Base-by-base conservation (phyloP, 78 protist species). In the Dictyostelium purpureum region DNA sequence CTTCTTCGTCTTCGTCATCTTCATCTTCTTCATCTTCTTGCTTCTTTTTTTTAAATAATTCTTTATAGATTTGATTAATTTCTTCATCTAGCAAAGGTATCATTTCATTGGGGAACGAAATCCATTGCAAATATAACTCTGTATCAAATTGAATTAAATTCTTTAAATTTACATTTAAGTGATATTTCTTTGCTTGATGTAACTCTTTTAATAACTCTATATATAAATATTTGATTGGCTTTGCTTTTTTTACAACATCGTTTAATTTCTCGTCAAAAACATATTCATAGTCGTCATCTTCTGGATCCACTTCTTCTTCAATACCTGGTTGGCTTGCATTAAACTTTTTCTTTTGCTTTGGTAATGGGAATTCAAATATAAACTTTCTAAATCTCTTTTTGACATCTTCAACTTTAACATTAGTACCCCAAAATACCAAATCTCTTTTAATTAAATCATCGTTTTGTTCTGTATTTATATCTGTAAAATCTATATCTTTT, bases 351-450 rank as follows among this genome's bases (percentile, higher is more conserved):
- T 37, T 52, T 28, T 52, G 10, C 52, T 45, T 33, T 52, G 81
- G 33, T 19, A 43, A 19, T 38, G 24, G 75, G 45, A 85, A 85
- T 5, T 51, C 40, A n/a, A 26, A 19, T 18, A 85, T 85, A 59
- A 73, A 85, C 3, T 54, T 49, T 73, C 79, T 85, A 59, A 85
- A 85, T 61, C 78, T 37, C 40, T 18, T 21, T 28, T 73, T 45
- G 12, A 85, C 81, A 59, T 70, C 81, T 28, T 59, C 35, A 19
- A 73, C 81, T 6, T 45, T 57, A 0, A 73, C 61, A 43, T 43
- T 56, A 26, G 91, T 85, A 33, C 91, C 91, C 91, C 79, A 85
- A 71, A 85, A 74, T 26, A 49, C 43, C 5, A 33, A 40, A 33
- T 21, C 12, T 33, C 9, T 21, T 33, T 35, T 4, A 3, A 11